Evolutionary conservation across 345 rosid species (phyloP).

Genomic region (Dovyalis caffra): DNA sequence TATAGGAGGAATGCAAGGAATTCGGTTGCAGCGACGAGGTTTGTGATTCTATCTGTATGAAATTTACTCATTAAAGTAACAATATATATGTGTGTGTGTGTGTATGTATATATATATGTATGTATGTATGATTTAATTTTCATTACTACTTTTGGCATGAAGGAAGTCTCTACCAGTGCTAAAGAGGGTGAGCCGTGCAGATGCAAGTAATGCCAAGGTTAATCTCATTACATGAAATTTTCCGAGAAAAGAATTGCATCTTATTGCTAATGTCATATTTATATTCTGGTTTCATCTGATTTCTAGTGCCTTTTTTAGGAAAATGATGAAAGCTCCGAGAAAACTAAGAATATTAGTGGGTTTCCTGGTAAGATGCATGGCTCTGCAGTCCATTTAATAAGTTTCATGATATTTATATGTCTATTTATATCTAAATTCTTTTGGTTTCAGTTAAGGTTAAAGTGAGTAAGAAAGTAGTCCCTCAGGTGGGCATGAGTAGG

Average conservation of each 20-base stretch:
- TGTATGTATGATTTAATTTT: conserved; percentile 14
- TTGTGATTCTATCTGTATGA: conserved; percentile 6
- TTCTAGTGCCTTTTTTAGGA: conserved; percentile 25
- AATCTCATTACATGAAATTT: not conserved
- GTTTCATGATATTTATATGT: not conserved
- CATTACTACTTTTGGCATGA: conserved; percentile 26
- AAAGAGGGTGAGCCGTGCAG: conserved; percentile 31
- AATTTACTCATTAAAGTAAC: not conserved
- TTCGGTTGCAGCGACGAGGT: conserved; percentile 37
- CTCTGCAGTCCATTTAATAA: not conserved
- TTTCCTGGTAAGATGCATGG: conserved; percentile 22
- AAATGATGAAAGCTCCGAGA: conserved; percentile 25
- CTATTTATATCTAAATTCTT: not conserved
- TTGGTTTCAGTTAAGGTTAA: conserved; percentile 49
- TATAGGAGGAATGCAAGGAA: conserved; percentile 27
- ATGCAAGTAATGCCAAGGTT: conserved; percentile 28
- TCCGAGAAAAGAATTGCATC: not conserved
- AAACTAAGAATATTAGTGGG: conserved; percentile 23
- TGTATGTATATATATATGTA: not conserved
- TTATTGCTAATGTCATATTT: not conserved
- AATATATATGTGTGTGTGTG: not conserved
- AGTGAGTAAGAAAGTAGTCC: conserved; percentile 35
- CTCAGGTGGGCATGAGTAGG: conserved; percentile 36
- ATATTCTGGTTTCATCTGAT: not conserved
- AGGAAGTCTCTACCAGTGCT: conserved; percentile 55